Base-by-base conservation (phyloP, 257 asterid species). In the Lycium ferocissimum region DNA sequence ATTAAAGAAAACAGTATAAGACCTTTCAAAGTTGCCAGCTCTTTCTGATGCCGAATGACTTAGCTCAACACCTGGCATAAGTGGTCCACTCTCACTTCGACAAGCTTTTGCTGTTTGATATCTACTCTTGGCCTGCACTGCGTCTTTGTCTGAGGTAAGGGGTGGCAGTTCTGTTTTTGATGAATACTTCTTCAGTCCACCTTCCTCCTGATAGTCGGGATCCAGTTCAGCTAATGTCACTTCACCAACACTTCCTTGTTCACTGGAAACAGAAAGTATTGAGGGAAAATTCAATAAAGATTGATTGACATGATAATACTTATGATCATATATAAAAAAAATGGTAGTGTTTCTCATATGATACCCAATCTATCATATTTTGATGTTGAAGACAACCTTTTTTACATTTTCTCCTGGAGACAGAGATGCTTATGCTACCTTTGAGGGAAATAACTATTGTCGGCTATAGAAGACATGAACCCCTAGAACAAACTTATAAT, bases 61-160 rank as follows among this genome's bases (percentile, higher is more conserved):
- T 86, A 90, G 89, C 87, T 92, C 93, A 65, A 70, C 57, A 71
- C 94, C 97, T 66, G 98, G 94, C 92, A 84, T 89, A 89, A 97
- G 96, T 12, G 98, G 98, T 85, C 98, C 99, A 87, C 98, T 94
- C 87, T 89, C 96, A 86, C 93, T 91, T 94, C 91, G 95, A 83
- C 95, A 94, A 88, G 89, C 82, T 88, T 89, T 92, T 79, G 85
- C 88, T 45, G 89, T 81, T 90, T 92, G 97, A 88, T 67, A 88
- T 87, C 85, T 89, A 83, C 87, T 82, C 88, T 91, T 96, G 86
- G 91, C 84, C 53, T 78, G 89, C 76, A 85, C 84, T 63, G 81
- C 85, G 83, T 94, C 97, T 89, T 92, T 93, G 85, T 94, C 98
- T 45, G 88, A 89, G 84, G 88, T 10, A 58, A 91, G 88, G 12